These are phyloP conservation scores for Ogataea nonfermentans DNA, from an alignment of 805 yeast genomes.

Conservation along the genomic window DNA sequence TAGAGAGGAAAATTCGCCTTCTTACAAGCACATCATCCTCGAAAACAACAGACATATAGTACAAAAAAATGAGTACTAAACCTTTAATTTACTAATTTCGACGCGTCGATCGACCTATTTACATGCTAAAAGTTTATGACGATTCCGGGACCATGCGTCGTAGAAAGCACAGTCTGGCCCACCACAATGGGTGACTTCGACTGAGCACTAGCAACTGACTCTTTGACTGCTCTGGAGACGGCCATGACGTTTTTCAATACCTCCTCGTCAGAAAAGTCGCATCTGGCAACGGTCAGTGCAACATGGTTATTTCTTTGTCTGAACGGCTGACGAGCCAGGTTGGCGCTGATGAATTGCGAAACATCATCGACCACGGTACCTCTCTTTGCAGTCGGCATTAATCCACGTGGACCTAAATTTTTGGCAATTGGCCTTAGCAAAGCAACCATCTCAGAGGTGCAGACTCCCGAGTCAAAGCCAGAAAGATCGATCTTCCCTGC, in stretches of 20 bases:
- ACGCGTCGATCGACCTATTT: constrained; percentile 10
- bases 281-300: constrained; percentile 71
- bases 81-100: neutral
- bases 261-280: constrained; percentile 74
- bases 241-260: constrained; percentile 67
- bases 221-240: constrained; percentile 59
- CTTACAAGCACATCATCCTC: constrained; percentile 12
- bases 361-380: constrained; percentile 82
- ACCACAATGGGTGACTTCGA: constrained; percentile 65
- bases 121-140: constrained; percentile 50
- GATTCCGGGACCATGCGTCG: constrained; percentile 79
- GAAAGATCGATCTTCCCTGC: constrained; percentile 46
- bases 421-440: constrained; percentile 69
- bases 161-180: constrained; percentile 65
- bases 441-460: constrained; percentile 78
- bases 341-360: constrained; percentile 46
- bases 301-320: constrained; percentile 67
- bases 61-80: neutral
- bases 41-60: neutral
- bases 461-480: constrained; percentile 72
- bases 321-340: constrained; percentile 70
- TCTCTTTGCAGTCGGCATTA: constrained; percentile 83
- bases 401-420: constrained; percentile 80
- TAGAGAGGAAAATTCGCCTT: constrained; percentile 26
- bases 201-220: constrained; percentile 52